Conservation (phyloP, 2,329 filamentous ascomycete genomes). For the Grosmannia serpens region DNA sequence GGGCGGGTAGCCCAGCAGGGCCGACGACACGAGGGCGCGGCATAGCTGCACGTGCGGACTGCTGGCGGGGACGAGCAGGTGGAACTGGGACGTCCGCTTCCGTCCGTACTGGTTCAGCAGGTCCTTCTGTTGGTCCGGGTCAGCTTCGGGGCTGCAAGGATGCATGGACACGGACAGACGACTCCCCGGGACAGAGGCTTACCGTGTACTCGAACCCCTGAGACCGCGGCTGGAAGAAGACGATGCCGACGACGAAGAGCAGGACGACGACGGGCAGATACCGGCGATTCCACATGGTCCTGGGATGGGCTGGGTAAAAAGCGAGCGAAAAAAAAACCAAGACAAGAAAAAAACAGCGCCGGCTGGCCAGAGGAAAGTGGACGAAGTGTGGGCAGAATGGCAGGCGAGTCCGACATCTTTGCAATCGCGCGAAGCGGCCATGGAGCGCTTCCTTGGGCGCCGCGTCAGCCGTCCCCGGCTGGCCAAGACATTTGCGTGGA, state of each 20-base stretch:
- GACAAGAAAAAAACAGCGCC: background rate
- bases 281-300: slow-evolving; percentile 3
- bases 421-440: no score
- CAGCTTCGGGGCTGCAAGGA: background rate
- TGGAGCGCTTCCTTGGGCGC: background rate
- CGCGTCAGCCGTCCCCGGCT: background rate
- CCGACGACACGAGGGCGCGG: background rate
- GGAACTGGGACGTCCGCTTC: background rate
- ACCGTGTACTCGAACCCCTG: background rate
- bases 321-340: background rate
- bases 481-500: background rate
- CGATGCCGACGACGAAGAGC: background rate
- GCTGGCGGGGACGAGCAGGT: slow-evolving; percentile 1
- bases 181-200: no score
- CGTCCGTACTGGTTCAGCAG: background rate
- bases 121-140: background rate
- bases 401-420: background rate
- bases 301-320: background rate
- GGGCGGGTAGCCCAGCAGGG: slow-evolving; percentile 2
- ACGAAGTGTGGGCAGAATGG: background rate
- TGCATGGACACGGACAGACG: no score
- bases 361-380: background rate
- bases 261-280: background rate
- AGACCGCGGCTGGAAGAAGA: background rate
- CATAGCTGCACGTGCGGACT: background rate